Evolutionary conservation across 139 green algal genomes (phyloP).

Genomic region (Auxenochlorella pyrenoidosa): DNA sequence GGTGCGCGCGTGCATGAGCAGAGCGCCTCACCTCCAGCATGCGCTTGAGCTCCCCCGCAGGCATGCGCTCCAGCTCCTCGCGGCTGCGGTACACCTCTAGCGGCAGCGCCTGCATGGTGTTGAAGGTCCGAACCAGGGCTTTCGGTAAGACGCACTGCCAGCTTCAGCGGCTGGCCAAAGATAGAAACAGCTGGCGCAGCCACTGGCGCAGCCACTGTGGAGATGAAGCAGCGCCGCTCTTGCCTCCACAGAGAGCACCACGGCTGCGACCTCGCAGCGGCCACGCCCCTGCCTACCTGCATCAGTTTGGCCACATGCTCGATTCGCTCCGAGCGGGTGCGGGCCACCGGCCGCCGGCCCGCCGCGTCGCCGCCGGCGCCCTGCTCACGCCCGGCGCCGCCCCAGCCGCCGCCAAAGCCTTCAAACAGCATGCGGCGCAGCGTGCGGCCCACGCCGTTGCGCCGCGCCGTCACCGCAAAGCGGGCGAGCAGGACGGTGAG

Average conservation of each 20-base stretch:
- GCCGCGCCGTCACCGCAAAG: not conserved
- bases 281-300: not conserved
- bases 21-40: not conserved
- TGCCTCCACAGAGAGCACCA: not conserved
- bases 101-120: constrained; percentile 48
- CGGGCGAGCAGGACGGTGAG: not conserved
- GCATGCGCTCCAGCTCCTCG: constrained; percentile 51
- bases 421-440: constrained; percentile 22
- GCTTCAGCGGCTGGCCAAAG: no score
- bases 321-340: constrained; percentile 18
- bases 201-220: no score
- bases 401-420: not conserved
- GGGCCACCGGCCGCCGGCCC: not conserved
- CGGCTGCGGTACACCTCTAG: constrained; percentile 50
- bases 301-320: constrained; percentile 16
- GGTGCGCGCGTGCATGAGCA: not conserved
- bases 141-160: no score
- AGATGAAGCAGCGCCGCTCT: no score
- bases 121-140: not conserved
- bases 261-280: not conserved
- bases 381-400: not conserved
- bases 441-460: not conserved
- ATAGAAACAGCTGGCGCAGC: no score
- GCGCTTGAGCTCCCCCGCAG: constrained; percentile 54
- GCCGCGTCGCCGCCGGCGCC: no score